These are phyloP conservation scores for Vachellia pachyceras DNA, from an alignment of 306 rosid genomes.

Conservation along the genomic window DNA sequence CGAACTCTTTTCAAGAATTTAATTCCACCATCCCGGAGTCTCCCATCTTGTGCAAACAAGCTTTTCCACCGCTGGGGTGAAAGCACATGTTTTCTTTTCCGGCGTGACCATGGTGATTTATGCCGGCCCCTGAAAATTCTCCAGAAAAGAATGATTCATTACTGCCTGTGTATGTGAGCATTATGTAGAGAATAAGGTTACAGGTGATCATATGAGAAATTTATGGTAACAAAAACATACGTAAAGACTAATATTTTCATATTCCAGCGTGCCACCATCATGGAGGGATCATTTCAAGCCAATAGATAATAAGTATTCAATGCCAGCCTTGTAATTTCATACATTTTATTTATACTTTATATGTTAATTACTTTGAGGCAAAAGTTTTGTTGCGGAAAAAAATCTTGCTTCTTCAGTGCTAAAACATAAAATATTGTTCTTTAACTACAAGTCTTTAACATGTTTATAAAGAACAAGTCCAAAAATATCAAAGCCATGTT, in stretches of 20 bases:
- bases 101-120: conserved; percentile 98
- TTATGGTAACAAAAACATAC: conserved; percentile 1
- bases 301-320: not conserved
- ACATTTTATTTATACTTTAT: not conserved
- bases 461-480: not conserved
- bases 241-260: conserved; percentile 14
- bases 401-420: not conserved
- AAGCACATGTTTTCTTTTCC: conserved; percentile 89
- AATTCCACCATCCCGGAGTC: conserved; percentile 82
- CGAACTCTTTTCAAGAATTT: conserved; percentile 96
- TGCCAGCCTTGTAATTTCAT: not conserved
- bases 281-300: conserved; percentile 13
- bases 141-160: conserved; percentile 16
- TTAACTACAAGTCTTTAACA: not conserved
- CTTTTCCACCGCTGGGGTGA: conserved; percentile 79
- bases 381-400: too few relatives aligned
- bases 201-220: conserved; percentile 26
- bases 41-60: conserved; percentile 84
- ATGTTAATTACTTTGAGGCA: not conserved
- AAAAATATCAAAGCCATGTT: not conserved
- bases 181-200: conserved; percentile 15
- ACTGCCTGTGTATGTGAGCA: not conserved
- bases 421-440: not conserved
- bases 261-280: conserved; percentile 3
- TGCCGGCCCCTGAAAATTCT: conserved; percentile 77